Evolutionary conservation across 2,329 filamentous ascomycete species (phyloP), one percentile per base, ranked within the genome.

Genomic region (Coleophoma crateriformis): DNA sequence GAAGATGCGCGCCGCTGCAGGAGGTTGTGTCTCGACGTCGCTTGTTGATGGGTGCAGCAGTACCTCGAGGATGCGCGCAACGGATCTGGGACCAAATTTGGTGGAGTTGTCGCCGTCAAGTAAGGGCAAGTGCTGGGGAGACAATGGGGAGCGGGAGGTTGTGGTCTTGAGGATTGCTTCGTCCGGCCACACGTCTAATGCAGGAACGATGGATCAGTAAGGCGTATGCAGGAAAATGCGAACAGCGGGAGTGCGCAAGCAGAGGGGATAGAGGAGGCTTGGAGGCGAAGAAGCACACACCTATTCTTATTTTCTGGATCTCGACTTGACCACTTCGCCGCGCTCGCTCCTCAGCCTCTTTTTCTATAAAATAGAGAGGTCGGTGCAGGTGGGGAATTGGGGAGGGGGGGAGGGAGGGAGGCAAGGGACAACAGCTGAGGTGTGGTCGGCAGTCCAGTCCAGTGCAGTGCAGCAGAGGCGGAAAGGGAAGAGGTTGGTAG

Each of bases 1-100:
- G 13, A n/a, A 44, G 27, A 33, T 61, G 61, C 58, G 61, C 63
- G 60, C 62, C 59, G 55, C 57, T 63, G 60, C 59, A 67, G 64
- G 62, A 61, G 65, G 58, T 61, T 64, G 66, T 64, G 61, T 64
- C 57, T 57, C 55, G 51, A 54, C 50, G 50, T 63, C 58, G 60
- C 60, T 61, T 61, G 58, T 48, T 58, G 58, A 62, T 55, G 58
- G 55, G 59, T 57, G 58, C 60, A 61, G 62, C 49, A 17, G 13
- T 49, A 55, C 54, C 19, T 60, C 59, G 58, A 61, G 58, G 55
- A 53, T 55, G 54, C 53, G 52, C 47, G 41, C 40, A 41, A 55
- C 47, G 50, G 51, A 52, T 19, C 54, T 42, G 59, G 57, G 61
- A 62, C 47, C 59, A 52, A 58, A 49, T 60, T 57, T 59, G 59